Evolutionary conservation across 176 grass and related monocot species (phyloP).

Genomic region (Alloteropsis semialata): DNA sequence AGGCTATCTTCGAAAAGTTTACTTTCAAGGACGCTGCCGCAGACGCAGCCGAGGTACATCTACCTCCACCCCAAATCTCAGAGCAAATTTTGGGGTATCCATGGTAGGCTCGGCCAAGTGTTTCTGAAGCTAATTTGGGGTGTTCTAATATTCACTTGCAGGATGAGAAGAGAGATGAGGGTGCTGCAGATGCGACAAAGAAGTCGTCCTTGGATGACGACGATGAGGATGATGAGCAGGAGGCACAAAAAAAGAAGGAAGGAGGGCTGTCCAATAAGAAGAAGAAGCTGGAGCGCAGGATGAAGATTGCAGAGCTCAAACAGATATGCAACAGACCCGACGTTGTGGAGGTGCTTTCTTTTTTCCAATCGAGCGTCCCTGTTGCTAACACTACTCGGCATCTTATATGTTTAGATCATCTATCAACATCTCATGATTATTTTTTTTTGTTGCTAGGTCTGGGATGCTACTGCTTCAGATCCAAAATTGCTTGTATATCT

Average conservation of each 20-base stretch:
- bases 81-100: background rate
- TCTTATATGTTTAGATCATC: background rate
- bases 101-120: background rate
- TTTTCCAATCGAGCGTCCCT: background rate
- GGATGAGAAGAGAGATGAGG: constrained; percentile 71
- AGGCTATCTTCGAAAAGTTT: constrained; percentile 81
- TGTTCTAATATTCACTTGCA: background rate
- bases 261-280: constrained; percentile 84
- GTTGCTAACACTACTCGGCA: background rate
- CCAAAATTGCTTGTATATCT: constrained; percentile 78
- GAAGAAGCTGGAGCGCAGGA: constrained; percentile 83
- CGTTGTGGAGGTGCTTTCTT: constrained; percentile 66
- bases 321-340: constrained; percentile 84
- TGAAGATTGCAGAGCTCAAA: constrained; percentile 95
- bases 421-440: background rate
- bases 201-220: constrained; percentile 54
- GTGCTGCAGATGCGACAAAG: constrained; percentile 39
- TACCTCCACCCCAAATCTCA: background rate
- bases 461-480: constrained; percentile 86
- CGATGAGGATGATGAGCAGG: constrained; percentile 43
- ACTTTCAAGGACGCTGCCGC: constrained; percentile 63
- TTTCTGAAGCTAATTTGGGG: background rate
- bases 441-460: constrained; percentile 47
- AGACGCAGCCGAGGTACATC: constrained; percentile 33
- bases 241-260: constrained; percentile 70